Conservation (phyloP, 2,329 filamentous ascomycete species). For the Setomelanomma holmii region DNA sequence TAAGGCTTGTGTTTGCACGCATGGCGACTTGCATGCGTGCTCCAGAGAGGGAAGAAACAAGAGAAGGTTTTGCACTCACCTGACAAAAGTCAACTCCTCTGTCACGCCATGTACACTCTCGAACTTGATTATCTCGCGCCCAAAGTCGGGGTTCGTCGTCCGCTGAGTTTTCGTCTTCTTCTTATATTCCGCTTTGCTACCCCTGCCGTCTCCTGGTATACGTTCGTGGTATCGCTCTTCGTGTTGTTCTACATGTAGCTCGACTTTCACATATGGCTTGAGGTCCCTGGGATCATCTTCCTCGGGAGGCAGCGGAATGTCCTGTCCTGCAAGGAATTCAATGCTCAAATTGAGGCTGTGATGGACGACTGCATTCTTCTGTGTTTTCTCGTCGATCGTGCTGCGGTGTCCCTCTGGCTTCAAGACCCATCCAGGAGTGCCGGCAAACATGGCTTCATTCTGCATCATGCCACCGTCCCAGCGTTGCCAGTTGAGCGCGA, state of each 20-base stretch:
- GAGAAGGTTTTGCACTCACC: conserved; percentile 45
- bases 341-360: conserved; percentile 72
- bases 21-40: conserved; percentile 6
- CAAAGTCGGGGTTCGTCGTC: conserved; percentile 54
- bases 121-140: conserved; percentile 54
- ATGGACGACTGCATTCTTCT: conserved; percentile 57
- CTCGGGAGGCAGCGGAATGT: conserved; percentile 70
- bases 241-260: conserved; percentile 79
- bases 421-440: conserved; percentile 80
- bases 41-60: conserved; percentile 2
- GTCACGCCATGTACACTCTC: conserved; percentile 51
- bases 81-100: conserved; percentile 57
- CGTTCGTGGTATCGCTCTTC: conserved; percentile 54
- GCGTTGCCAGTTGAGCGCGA: conserved; percentile 92
- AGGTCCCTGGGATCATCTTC: conserved; percentile 65
- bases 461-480: conserved; percentile 95
- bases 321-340: conserved; percentile 77
- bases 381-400: conserved; percentile 40
- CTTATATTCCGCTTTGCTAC: conserved; percentile 61
- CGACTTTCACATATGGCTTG: conserved; percentile 77
- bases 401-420: conserved; percentile 79
- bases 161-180: conserved; percentile 54
- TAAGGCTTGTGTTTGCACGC: background rate
- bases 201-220: conserved; percentile 56
- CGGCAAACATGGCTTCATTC: conserved; percentile 89